Percentiles rank a stretch among this genome's conserved stretches.
Conservation (phyloP, 2,329 filamentous ascomycete genomes). For the Dothideomycetes sp. region DNA sequence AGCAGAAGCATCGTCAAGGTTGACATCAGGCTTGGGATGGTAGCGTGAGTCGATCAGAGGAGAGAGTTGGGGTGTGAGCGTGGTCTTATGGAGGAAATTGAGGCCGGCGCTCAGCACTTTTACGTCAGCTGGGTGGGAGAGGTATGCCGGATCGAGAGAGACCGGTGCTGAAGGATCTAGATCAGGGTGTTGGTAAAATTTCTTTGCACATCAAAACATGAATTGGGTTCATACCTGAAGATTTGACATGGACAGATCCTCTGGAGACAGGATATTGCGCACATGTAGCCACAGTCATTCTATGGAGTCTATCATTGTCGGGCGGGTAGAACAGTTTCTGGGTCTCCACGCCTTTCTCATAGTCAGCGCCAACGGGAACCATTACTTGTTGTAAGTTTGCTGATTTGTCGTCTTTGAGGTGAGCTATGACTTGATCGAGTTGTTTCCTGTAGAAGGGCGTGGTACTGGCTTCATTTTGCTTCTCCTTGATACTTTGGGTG, state of each 20-base stretch:
- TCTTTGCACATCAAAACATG: background rate
- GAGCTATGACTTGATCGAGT: slow-evolving; percentile 26
- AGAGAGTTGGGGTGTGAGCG: slow-evolving; percentile 32
- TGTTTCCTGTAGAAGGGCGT: slow-evolving; percentile 29
- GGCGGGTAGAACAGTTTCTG: slow-evolving; percentile 23
- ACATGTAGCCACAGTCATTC: slow-evolving; percentile 22
- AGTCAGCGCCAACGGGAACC: slow-evolving; percentile 23
- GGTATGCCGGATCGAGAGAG: slow-evolving; percentile 19
- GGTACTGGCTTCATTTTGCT: slow-evolving; percentile 16
- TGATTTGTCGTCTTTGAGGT: slow-evolving; percentile 28
- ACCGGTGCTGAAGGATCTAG: slow-evolving; percentile 16
- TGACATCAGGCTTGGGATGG: slow-evolving; percentile 21
- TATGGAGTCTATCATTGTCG: slow-evolving; percentile 17
- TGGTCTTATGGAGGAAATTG: slow-evolving; percentile 35
- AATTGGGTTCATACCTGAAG: slow-evolving; percentile 16
- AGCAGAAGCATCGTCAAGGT: slow-evolving; percentile 20
- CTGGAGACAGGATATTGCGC: slow-evolving; percentile 25
- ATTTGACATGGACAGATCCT: slow-evolving; percentile 26
- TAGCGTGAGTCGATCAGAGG: slow-evolving; percentile 31
- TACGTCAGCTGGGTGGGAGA: slow-evolving; percentile 19
- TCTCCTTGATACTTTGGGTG: slow-evolving; percentile 24
- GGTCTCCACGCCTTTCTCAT: slow-evolving; percentile 22
- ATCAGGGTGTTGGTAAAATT: background rate
- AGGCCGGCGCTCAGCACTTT: slow-evolving; percentile 23
- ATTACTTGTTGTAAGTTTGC: slow-evolving; percentile 31